These are phyloP conservation scores for Solanum peruvianum DNA, from an alignment of 257 asterid species.

Conservation along the genomic window DNA sequence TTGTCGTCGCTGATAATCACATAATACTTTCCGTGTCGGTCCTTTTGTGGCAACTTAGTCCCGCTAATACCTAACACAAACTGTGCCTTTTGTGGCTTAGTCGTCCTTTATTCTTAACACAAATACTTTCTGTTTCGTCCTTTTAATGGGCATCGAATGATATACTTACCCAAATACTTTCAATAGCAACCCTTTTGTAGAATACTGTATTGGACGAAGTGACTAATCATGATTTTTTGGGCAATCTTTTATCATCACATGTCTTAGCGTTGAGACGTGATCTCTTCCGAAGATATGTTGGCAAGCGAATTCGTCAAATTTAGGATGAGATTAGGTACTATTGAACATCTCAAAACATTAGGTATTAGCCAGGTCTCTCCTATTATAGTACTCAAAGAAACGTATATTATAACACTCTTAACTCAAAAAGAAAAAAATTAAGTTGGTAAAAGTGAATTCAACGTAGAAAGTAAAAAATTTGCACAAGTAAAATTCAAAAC, in stretches of 20 bases:
- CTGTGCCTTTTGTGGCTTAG: not conserved
- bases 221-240: not conserved
- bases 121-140: not conserved
- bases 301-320: not conserved
- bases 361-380: not conserved
- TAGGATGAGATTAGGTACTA: not conserved
- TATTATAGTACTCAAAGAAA: not conserved
- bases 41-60: not conserved
- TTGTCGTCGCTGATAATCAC: not conserved
- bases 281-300: not conserved
- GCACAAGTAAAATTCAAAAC: not conserved
- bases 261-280: not conserved
- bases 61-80: not conserved
- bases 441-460: not conserved
- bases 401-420: not conserved
- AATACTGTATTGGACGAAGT: not conserved
- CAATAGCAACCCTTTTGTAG: not conserved
- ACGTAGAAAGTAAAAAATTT: not conserved
- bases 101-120: not conserved
- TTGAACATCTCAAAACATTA: not conserved
- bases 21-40: not conserved
- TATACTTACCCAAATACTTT: not conserved
- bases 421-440: not conserved
- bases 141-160: not conserved
- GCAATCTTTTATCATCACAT: not conserved